Evolutionary conservation across 2,329 filamentous ascomycete species (phyloP).

Genomic region (Apiospora aurea): DNA sequence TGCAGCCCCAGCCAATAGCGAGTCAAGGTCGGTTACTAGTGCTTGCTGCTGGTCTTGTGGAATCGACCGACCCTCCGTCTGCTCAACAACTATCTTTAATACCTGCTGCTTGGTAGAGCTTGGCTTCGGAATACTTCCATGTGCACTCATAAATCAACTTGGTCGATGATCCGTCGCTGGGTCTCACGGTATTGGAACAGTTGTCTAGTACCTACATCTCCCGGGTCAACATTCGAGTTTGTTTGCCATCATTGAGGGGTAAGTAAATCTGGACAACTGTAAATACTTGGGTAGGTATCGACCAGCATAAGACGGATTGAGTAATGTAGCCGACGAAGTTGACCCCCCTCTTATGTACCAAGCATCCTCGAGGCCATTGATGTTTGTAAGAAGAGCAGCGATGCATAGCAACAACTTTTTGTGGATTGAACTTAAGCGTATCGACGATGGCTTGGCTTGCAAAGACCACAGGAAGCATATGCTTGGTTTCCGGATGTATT

Average conservation of each 20-base stretch:
- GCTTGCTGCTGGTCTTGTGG: conserved; percentile 12
- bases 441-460: neutral
- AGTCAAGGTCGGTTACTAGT: conserved; percentile 19
- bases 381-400: neutral
- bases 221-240: neutral
- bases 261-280: neutral
- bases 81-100: neutral
- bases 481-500: conserved; percentile 18
- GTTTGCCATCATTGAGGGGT: neutral
- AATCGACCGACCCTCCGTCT: conserved; percentile 9
- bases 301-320: neutral
- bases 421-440: conserved; percentile 13
- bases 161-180: neutral
- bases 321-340: neutral
- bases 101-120: neutral
- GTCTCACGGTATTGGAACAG: neutral
- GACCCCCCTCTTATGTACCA: neutral
- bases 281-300: neutral
- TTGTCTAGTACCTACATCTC: neutral
- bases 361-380: neutral
- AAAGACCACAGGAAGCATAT: conserved; percentile 7
- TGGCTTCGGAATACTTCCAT: neutral
- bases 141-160: neutral
- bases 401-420: neutral
- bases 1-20: conserved; percentile 20